Base-by-base conservation (phyloP, 192 early-diverging fungal genomes). In the Rhizophagus sp. region DNA sequence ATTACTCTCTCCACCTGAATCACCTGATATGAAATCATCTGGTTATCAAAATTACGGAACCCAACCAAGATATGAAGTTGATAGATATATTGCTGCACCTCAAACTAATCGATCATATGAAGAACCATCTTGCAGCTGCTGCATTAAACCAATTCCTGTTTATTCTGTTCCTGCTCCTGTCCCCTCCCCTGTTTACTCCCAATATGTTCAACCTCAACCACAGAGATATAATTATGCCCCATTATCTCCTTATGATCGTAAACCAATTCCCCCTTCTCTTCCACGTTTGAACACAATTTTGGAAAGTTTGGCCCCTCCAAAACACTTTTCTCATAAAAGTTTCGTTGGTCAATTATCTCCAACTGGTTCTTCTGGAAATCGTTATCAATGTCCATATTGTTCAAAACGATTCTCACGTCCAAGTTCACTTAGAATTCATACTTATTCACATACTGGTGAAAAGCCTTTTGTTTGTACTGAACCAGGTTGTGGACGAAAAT, bases 361-460 rank as follows among this genome's bases (percentile, higher is more conserved):
- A 82, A 63, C 81, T 80, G n/a, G 81, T 81, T 74, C 78, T 5
- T 80, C 82, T 17, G 78, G 77, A 75, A 88, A 87, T 70, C 84
- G 86, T 72, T 93, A 92, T 76, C 82, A 85, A 70, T 94, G 92
- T 65, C 79, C 84, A 19, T 84, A 83, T 33, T 95, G 94, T 70
- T 57, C 80, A 30, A 95, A 94, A 63, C 73, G 75, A 19, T 95
- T 95, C 65, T 88, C 92, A 3, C 87, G 94, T 33, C 94, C 94
- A 0, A 92, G 90, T 9, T 90, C 92, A 0, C 77, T 93, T 4
- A 82, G 88, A 3, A 92, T 92, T 33, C 94, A 94, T 76, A 90
- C 89, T 24, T 88, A 89, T 77, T 92, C 92, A 0, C 94, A 95
- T 63, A 94, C 94, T 6, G 93, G 93, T 1, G 93, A 95, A 78